Evolutionary conservation across 768 basidiomycete species (phyloP), one percentile per base, ranked within the genome.

Genomic region (Neoboletus magnificus): DNA sequence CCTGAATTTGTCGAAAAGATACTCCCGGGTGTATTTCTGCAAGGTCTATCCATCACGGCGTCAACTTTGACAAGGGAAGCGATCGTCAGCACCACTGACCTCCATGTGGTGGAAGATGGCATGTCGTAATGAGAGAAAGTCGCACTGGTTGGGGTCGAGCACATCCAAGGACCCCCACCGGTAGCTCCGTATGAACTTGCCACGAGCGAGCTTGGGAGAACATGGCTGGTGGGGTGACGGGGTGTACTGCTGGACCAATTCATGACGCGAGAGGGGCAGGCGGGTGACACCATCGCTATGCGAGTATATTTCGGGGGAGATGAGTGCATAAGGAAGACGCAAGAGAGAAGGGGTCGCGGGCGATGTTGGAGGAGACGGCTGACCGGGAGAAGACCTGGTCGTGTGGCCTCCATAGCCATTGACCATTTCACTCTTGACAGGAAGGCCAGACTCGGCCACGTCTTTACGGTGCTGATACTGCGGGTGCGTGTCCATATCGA

Each of bases 21-120:
- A 91, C 63, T 89, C 86, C 64, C 82, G 81, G 37, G 90, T 92
- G 72, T 91, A 91, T 67, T 87, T 87, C 76, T 89, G 88, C 64
- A 95, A 77, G 50, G 86, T 89, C 91, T 93, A 69, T 56, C 66
- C 54, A 68, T 55, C 49, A 54, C 54, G 48, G 48, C 27, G 50
- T 68, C 54, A 63, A 54, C 41, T 50, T 61, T 36, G 58, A 62
- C 59, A 53, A 36, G 51, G 36, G 36, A 32, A 56, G 41, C 47
- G 44, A 52, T 56, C 41, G 61, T 52, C 50, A 60, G 54, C 32
- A 52, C 48, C 57, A 67, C 80, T 69, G 76, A 93, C 92, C 81
- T 89, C 84, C 86, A 93, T 89, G 70, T 91, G 89, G 67, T 90
- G 89, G 67, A 93, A 87, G 59, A 96, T 82, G 46, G 89, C 90